Evolutionary conservation across 129 eudicot species (phyloP).

Genomic region (Lonicera japonica): DNA sequence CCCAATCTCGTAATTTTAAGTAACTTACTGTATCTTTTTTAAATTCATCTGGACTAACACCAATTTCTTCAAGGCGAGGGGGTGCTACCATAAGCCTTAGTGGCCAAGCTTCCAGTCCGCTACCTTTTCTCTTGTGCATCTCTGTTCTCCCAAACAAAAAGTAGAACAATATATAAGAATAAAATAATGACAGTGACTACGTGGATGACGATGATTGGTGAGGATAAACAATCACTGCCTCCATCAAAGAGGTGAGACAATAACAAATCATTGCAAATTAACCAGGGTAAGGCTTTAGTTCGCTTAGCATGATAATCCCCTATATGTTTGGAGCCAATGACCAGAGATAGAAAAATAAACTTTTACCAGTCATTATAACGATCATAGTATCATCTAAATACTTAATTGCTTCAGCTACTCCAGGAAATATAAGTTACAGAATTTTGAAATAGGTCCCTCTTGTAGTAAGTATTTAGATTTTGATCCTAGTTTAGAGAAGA

Average conservation of each 20-base stretch:
- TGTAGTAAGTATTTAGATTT: too few relatives aligned
- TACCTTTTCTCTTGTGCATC: slow-evolving; percentile 70
- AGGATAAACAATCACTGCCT: not conserved
- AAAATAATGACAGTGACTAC: not conserved
- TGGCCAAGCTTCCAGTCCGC: slow-evolving; percentile 86
- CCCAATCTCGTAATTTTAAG: slow-evolving; percentile 2
- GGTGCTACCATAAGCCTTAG: slow-evolving; percentile 57
- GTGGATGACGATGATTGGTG: not conserved
- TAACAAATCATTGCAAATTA: too few relatives aligned
- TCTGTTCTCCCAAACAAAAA: slow-evolving; percentile 29
- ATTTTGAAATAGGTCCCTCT: too few relatives aligned
- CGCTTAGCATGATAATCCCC: too few relatives aligned
- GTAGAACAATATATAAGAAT: not conserved
- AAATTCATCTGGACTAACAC: slow-evolving; percentile 50
- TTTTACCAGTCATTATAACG: not conserved
- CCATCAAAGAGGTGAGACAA: not conserved
- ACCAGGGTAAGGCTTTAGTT: too few relatives aligned
- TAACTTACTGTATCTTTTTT: slow-evolving; percentile 68
- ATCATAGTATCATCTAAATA: not conserved
- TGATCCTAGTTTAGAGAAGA: too few relatives aligned
- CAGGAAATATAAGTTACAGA: too few relatives aligned
- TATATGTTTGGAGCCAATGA: too few relatives aligned
- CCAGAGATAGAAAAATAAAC: too few relatives aligned
- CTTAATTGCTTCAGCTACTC: not conserved
- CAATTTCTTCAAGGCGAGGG: slow-evolving; percentile 83